Evolutionary conservation across 495 filamentous ascomycete species (phyloP).

Genomic region (Neurospora sp.): DNA sequence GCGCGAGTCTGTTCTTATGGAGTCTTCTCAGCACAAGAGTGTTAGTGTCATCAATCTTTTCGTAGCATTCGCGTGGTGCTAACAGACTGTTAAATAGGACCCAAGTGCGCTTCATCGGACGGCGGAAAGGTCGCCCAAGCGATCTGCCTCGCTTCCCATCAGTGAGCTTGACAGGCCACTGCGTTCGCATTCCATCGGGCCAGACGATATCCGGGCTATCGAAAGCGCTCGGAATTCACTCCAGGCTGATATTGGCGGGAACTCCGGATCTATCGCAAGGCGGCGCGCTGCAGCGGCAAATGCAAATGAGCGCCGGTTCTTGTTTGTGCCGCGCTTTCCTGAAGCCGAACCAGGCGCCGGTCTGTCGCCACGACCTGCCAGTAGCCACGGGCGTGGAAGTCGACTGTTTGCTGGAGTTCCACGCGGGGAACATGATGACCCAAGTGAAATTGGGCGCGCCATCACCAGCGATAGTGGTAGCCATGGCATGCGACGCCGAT

Average conservation of each 20-base stretch:
- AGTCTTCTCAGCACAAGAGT: slow-evolving; percentile 29
- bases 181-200: slow-evolving; percentile 44
- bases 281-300: slow-evolving; percentile 26
- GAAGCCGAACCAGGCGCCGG: slow-evolving; percentile 33
- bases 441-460: slow-evolving; percentile 42
- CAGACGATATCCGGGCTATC: slow-evolving; percentile 35
- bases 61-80: background rate
- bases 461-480: slow-evolving; percentile 36
- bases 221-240: slow-evolving; percentile 37
- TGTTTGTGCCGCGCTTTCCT: slow-evolving; percentile 19
- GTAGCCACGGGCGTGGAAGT: slow-evolving; percentile 37
- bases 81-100: slow-evolving; percentile 28
- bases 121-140: slow-evolving; percentile 27
- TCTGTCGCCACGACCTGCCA: slow-evolving; percentile 44
- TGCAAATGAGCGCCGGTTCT: slow-evolving; percentile 26
- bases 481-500: slow-evolving; percentile 34
- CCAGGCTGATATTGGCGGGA: slow-evolving; percentile 24
- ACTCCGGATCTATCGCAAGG: slow-evolving; percentile 1
- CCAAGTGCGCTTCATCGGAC: slow-evolving; percentile 26
- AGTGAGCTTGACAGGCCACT: slow-evolving; percentile 43
- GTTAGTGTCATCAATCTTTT: slow-evolving; percentile 23
- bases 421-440: slow-evolving; percentile 23
- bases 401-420: slow-evolving; percentile 2
- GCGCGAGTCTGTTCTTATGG: slow-evolving; percentile 11
- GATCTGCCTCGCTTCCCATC: slow-evolving; percentile 42